Base-by-base conservation (phyloP, 2,329 filamentous ascomycete genomes). In the Diplodia mutila region DNA sequence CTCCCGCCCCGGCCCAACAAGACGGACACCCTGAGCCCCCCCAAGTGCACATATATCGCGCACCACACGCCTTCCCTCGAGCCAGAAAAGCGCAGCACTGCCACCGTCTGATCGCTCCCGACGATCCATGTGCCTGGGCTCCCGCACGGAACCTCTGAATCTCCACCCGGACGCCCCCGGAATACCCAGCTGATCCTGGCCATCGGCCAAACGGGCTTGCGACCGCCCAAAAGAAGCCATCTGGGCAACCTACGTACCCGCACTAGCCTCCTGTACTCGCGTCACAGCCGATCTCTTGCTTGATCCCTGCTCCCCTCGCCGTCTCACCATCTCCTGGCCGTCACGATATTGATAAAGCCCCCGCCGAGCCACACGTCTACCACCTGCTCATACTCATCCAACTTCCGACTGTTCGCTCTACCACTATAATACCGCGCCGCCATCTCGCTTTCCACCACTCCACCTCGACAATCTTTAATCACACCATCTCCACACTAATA, bases 1-100 rank as follows among this genome's bases (percentile, higher is more conserved):
- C 59, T 63, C 59, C 59, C 59, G 46, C 21, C 37, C 59, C 59
- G 59, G 57, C 59, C 46, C 59, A 63, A 63, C 59, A 63, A 49
- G 46, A 65, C 8, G 27, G 32, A 23, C 32, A 21, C 25, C 37
- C 29, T 32, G 46, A 21, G 49, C 63, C 61, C 25, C 16, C 48
- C 12, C 29, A 46, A 29, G 23, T 21, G 23, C 63, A 55, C 51
- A 55, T 65, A 48, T 55, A 63, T 48, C 59, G 59, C 59, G 59
- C 59, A 63, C 27, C 59, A 18, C 59, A 37, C 46, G 57, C 59
- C 34, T 11, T 8, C 29, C 14, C 27, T 37, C n/a, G 53, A 55
- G 53, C 51, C 39, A 9, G 21, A 14, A 32, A 14, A 12, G 55
- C 29, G 37, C 37, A 34, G 59, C 59, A 63, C 59, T 63, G 59